Evolutionary conservation across 352 stramenopile genomes (phyloP).

Genomic region (Globisporangium emineosum): DNA sequence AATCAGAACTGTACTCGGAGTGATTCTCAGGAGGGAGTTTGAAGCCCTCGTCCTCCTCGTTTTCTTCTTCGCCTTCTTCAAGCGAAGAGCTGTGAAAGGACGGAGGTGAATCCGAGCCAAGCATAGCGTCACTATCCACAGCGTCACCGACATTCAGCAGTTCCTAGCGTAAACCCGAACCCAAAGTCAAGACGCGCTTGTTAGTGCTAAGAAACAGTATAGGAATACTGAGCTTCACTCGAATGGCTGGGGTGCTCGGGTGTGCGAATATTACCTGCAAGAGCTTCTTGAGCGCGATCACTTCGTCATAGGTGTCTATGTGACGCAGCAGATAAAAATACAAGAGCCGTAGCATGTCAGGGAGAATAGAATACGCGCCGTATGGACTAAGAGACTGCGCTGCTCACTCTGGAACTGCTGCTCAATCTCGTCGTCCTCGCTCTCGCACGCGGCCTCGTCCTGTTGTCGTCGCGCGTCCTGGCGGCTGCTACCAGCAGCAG

Average conservation of each 20-base stretch:
- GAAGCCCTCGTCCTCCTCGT: neutral
- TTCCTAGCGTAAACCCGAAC: neutral
- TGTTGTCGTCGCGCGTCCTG: neutral
- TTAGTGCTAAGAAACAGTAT: neutral
- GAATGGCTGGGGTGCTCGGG: neutral
- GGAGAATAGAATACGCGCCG: neutral
- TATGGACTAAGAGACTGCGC: neutral
- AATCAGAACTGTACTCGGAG: neutral
- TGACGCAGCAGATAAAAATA: neutral
- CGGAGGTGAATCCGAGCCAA: neutral
- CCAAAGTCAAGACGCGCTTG: neutral
- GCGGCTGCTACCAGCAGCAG: neutral
- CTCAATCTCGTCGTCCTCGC: conserved; percentile 26
- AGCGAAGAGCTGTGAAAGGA: neutral
- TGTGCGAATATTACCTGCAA: conserved; percentile 44
- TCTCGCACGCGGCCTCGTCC: neutral
- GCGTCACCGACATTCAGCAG: conserved; percentile 8
- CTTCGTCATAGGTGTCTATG: conserved; percentile 51
- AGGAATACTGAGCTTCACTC: neutral
- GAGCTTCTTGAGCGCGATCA: conserved; percentile 52
- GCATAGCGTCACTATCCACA: neutral
- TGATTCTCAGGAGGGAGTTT: neutral
- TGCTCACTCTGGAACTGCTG: conserved; percentile 36
- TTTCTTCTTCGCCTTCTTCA: neutral
- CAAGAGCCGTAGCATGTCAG: neutral